Percentiles rank a stretch among this genome's conserved stretches.
Evolutionary conservation across 257 asterid genomes (phyloP).

Genomic region (Schizonepeta tenuifolia): DNA sequence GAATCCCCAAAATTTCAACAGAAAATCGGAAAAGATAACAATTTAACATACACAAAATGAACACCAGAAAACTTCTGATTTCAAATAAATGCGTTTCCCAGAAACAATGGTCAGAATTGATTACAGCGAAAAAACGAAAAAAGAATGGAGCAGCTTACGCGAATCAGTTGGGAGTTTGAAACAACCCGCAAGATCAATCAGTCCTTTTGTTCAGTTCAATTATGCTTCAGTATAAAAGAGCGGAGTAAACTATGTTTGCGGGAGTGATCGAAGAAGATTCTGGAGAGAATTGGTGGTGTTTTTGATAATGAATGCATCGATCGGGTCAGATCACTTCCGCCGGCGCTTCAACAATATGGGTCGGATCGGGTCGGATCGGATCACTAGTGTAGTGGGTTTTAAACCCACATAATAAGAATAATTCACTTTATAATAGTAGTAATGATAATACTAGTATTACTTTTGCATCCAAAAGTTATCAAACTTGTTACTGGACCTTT

Average conservation of each 20-base stretch:
- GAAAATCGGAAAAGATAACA: not conserved
- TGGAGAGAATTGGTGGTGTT: constrained; percentile 14
- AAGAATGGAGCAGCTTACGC: constrained; percentile 18
- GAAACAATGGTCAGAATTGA: not conserved
- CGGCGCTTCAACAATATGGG: not conserved
- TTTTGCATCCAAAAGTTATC: no score
- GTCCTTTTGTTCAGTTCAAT: not conserved
- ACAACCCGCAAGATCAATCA: not conserved
- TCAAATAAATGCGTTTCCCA: not conserved
- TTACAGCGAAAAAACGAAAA: not conserved
- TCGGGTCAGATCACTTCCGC: constrained; percentile 30
- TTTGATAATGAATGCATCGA: not conserved
- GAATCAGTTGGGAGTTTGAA: not conserved
- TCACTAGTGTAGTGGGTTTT: no score
- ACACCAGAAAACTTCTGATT: not conserved
- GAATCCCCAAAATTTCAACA: constrained; percentile 14
- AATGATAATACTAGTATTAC: no score
- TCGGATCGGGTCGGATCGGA: not conserved
- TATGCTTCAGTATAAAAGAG: not conserved
- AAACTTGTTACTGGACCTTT: no score
- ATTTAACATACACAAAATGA: not conserved
- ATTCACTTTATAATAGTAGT: no score
- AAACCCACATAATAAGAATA: no score
- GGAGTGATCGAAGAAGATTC: constrained; percentile 50
- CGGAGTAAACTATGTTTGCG: constrained; percentile 17